Evolutionary conservation across 495 filamentous ascomycete species (phyloP).

Genomic region (Talaromyces proteolyticus): DNA sequence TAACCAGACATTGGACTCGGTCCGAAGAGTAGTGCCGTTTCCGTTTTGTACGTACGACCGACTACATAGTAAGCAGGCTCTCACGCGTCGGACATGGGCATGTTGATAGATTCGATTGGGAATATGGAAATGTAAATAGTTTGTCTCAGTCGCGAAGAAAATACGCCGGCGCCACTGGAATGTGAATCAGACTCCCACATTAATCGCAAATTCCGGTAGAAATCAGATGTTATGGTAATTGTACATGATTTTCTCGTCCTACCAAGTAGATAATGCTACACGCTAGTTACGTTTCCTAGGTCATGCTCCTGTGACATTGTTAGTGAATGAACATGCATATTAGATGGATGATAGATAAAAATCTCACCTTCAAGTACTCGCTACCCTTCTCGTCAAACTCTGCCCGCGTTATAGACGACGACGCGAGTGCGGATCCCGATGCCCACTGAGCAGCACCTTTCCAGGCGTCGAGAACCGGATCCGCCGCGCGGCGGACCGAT

Average conservation of each 20-base stretch:
- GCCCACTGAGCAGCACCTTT: constrained; percentile 83
- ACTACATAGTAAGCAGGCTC: neutral
- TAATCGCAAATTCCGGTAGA: too few relatives aligned
- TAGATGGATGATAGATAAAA: neutral
- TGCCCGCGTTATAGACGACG: constrained; percentile 54
- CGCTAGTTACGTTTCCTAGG: constrained; percentile 58
- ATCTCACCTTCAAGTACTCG: constrained; percentile 76
- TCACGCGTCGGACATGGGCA: too few relatives aligned
- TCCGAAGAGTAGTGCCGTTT: too few relatives aligned
- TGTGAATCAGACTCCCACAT: too few relatives aligned
- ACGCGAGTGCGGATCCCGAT: constrained; percentile 22
- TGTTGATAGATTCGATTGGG: too few relatives aligned
- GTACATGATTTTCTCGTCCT: neutral
- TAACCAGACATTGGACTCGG: too few relatives aligned
- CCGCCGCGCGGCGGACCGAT: constrained; percentile 58
- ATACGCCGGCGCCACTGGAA: too few relatives aligned
- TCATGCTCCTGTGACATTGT: constrained; percentile 61
- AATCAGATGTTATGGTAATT: neutral
- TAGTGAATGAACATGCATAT: constrained; percentile 6
- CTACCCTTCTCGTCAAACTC: constrained; percentile 81
- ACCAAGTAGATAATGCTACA: too few relatives aligned
- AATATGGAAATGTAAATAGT: too few relatives aligned
- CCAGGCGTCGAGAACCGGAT: constrained; percentile 85
- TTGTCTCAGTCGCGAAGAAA: too few relatives aligned
- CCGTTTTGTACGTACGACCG: neutral